phyloP scores from a whole-genome alignment of 768 basidiomycete species.

The Serpula lacrymans region DNA sequence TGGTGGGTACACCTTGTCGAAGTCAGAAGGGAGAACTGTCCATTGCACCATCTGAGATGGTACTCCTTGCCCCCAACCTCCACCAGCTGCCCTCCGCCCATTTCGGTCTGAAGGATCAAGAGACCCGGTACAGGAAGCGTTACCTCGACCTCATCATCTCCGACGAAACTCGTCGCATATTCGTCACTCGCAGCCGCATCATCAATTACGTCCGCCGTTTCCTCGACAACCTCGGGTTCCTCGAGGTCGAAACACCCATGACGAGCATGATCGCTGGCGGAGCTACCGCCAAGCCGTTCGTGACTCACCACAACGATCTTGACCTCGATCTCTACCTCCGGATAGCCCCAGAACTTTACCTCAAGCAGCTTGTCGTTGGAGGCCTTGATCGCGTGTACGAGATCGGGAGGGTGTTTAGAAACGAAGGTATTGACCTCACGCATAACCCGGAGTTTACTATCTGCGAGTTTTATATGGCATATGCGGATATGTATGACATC shows the following conservation, averaged over 20 bases:
- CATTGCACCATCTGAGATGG: conserved; percentile 75
- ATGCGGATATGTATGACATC: conserved; percentile 97
- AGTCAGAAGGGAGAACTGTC: conserved; percentile 96
- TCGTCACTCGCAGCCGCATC: conserved; percentile 84
- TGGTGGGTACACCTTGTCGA: conserved; percentile 82
- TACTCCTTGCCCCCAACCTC: conserved; percentile 91
- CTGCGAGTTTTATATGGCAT: conserved; percentile 99
- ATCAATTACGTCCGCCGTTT: conserved; percentile 92
- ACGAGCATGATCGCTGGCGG: conserved; percentile 96
- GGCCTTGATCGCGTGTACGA: conserved; percentile 98
- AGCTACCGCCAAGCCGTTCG: conserved; percentile 97
- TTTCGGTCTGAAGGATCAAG: conserved; percentile 95
- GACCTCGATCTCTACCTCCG: conserved; percentile 95
- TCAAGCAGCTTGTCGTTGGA: conserved; percentile 96
- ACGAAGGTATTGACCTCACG: conserved; percentile 97
- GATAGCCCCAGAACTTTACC: conserved; percentile 95
- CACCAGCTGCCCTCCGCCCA: conserved; percentile 92
- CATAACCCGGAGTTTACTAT: conserved; percentile 99
- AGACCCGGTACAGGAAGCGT: conserved; percentile 96
- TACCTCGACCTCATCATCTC: conserved; percentile 98
- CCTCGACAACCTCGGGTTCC: conserved; percentile 88
- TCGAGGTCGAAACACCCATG: conserved; percentile 99
- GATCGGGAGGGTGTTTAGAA: conserved; percentile 96
- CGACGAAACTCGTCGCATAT: conserved; percentile 83
- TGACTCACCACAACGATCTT: conserved; percentile 99